Conservation (phyloP, 2,329 filamentous ascomycete species). For the Fusarium nelsonii region DNA sequence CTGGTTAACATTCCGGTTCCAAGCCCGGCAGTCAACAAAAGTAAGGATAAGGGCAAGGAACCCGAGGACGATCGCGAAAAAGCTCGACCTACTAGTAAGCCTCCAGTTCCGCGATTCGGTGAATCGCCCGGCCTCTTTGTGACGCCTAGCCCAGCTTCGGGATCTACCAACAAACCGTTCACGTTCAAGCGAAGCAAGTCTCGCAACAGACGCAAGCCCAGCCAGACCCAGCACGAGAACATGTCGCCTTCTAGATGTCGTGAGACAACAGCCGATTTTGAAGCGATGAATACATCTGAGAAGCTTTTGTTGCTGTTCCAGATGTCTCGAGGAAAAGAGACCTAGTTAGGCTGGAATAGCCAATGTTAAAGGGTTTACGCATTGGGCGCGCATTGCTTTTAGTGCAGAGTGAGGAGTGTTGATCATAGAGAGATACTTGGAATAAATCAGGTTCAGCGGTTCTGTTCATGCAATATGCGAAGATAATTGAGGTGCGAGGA, state of each 20-base stretch:
- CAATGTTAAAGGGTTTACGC: not conserved
- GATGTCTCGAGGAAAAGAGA: not conserved
- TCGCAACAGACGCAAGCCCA: not conserved
- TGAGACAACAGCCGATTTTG: not conserved
- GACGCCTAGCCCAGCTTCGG: not conserved
- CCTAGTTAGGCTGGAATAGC: not conserved
- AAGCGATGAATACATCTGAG: not conserved
- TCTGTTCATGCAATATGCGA: not conserved
- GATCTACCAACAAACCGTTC: not conserved
- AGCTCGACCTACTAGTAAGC: rapidly evolving
- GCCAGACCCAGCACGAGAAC: not conserved
- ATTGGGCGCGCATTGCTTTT: not conserved
- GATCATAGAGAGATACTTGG: not conserved
- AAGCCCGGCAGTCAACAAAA: not conserved
- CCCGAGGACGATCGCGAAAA: rapidly evolving
- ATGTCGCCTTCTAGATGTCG: not conserved
- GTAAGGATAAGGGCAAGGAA: rapidly evolving
- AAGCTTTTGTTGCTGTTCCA: not conserved
- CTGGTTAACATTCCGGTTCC: not conserved
- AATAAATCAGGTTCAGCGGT: rapidly evolving
- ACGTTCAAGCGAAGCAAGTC: not conserved
- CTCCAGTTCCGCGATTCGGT: not conserved
- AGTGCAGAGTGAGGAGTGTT: not conserved
- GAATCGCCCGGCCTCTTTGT: not conserved
- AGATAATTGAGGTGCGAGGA: not conserved